Percentiles rank a stretch among this genome's conserved stretches.
phyloP scores from a whole-genome alignment of 441 rosid genomes.

The Dalechampia spathulata region DNA sequence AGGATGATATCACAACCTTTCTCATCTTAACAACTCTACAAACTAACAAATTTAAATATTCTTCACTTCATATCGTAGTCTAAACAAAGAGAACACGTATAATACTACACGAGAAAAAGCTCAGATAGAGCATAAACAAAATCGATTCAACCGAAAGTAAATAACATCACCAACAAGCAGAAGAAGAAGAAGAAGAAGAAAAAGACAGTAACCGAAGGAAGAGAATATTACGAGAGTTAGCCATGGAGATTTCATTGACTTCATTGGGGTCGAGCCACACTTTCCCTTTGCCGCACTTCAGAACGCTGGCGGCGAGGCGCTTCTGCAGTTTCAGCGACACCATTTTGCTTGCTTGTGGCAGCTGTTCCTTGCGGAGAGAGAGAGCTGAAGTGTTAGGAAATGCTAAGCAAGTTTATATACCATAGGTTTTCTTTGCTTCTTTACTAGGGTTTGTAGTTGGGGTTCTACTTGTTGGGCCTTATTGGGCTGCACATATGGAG shows the following conservation, averaged over 20 bases:
- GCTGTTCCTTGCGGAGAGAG: background rate
- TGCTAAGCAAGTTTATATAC: background rate
- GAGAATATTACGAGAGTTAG: slow-evolving; percentile 91
- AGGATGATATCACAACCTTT: too few species aligned
- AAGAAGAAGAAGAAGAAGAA: slow-evolving; percentile 8
- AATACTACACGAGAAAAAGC: background rate
- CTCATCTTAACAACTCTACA: too few species aligned
- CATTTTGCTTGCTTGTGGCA: slow-evolving; percentile 23
- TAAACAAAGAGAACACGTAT: too few species aligned
- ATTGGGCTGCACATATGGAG: too few species aligned
- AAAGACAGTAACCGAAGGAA: too few species aligned
- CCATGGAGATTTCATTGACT: slow-evolving; percentile 68
- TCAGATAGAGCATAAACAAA: background rate
- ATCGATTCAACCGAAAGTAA: background rate
- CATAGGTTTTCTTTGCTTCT: background rate
- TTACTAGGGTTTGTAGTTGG: slow-evolving; percentile 2
- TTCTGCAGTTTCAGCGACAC: slow-evolving; percentile 76
- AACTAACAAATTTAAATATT: too few species aligned
- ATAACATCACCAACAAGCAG: background rate
- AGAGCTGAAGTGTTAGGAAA: background rate
- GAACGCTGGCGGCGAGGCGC: slow-evolving; percentile 64
- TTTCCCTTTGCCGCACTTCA: slow-evolving; percentile 66
- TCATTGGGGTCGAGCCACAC: slow-evolving; percentile 89
- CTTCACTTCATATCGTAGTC: too few species aligned
- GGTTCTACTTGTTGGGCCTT: background rate